Conservation (phyloP, 2,329 filamentous ascomycete genomes). For the Leptographium flavum region DNA sequence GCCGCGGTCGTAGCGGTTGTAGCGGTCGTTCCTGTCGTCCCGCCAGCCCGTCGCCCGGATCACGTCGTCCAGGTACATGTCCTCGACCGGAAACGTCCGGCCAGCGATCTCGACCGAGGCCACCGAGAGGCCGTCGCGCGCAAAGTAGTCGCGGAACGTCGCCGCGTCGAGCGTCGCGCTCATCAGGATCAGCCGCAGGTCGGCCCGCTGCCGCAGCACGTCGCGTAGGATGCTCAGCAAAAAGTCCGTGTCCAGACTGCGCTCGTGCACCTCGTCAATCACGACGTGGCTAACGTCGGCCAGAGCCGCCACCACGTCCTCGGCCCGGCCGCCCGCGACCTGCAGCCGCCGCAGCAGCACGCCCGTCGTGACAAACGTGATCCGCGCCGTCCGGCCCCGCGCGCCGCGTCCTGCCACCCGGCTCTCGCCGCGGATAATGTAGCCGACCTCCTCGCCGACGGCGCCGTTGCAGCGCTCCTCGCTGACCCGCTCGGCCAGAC, state of each 20-base stretch:
- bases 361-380: constrained; percentile 93
- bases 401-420: constrained; percentile 42
- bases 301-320: constrained; percentile 68
- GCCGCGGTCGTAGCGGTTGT: constrained; percentile 10
- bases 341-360: constrained; percentile 84
- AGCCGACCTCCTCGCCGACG: constrained; percentile 82
- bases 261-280: constrained; percentile 93
- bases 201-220: constrained; percentile 57
- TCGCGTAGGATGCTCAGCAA: constrained; percentile 76
- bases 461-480: constrained; percentile 73
- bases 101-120: constrained; percentile 78
- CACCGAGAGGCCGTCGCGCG: constrained; percentile 49
- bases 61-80: constrained; percentile 82
- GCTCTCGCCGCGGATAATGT: constrained; percentile 81
- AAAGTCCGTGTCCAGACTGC: constrained; percentile 90
- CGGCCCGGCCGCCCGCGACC: constrained; percentile 65
- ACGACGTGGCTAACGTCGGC: constrained; percentile 89
- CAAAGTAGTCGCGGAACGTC: constrained; percentile 76
- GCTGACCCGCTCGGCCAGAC: constrained; percentile 84
- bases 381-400: constrained; percentile 48
- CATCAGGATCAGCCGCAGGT: constrained; percentile 88
- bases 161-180: constrained; percentile 86
- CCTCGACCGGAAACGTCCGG: constrained; percentile 76
- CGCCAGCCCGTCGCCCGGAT: constrained; percentile 57
- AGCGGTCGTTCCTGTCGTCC: constrained; percentile 11